A percentile compares a stretch with the other conserved stretches of the same genome.
These are phyloP conservation scores for Coemansia sp. DNA, from an alignment of 192 early-diverging fungal genomes.

Conservation along the genomic window DNA sequence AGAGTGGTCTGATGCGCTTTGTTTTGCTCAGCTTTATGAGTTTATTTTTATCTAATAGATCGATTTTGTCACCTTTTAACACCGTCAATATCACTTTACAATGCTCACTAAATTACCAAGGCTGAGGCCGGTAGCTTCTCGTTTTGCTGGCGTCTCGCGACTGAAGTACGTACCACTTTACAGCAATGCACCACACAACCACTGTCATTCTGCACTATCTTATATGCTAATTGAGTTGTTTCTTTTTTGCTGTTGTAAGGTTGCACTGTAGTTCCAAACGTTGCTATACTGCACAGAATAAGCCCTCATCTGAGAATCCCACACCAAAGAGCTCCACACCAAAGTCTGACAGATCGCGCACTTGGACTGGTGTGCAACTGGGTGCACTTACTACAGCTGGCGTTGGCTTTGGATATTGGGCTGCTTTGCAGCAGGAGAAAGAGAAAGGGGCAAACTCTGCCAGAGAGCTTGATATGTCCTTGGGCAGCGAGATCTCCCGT, in stretches of 20 bases:
- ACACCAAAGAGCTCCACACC: neutral
- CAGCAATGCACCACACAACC: conserved; percentile 1
- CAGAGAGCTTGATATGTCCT: neutral
- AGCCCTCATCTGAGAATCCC: neutral
- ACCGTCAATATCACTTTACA: neutral
- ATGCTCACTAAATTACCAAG: neutral
- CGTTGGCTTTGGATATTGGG: conserved; percentile 2
- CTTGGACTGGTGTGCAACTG: neutral
- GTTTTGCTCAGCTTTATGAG: neutral
- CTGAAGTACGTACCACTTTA: neutral
- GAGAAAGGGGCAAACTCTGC: neutral
- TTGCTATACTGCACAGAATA: neutral
- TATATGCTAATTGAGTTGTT: neutral
- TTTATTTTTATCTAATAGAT: neutral
- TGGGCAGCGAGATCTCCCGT: conserved; percentile 26
- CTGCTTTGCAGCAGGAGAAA: neutral
- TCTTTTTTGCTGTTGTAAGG: neutral
- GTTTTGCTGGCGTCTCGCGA: neutral
- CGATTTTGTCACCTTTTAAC: neutral
- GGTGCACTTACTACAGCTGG: neutral
- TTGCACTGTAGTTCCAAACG: conserved; percentile 2
- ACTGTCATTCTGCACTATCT: neutral
- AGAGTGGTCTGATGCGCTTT: neutral
- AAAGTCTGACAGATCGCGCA: neutral
- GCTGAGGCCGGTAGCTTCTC: neutral